A percentile compares a stretch with the other conserved stretches of the same genome.
These are phyloP conservation scores for Batkoa obscura DNA, from an alignment of 371 early-diverging fungal species.

Conservation along the genomic window DNA sequence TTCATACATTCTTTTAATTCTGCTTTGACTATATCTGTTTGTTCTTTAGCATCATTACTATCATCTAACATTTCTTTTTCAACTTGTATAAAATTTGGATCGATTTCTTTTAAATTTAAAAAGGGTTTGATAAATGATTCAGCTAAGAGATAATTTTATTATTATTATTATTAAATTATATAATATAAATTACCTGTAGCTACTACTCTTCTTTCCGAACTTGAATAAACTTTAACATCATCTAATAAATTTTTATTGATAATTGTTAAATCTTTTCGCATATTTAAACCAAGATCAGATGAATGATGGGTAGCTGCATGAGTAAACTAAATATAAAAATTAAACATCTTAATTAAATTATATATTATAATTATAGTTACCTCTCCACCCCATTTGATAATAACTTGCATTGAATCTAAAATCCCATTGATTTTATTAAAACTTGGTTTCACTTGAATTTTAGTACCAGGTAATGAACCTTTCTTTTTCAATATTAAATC, in stretches of 20 bases:
- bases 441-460: slow-evolving; percentile 77
- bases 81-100: slow-evolving; percentile 37
- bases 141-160: slow-evolving; percentile 15
- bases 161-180: background rate
- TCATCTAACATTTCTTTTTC: slow-evolving; percentile 88
- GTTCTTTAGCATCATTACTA: slow-evolving; percentile 83
- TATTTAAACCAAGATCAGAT: slow-evolving; percentile 76
- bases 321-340: slow-evolving; percentile 42
- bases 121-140: slow-evolving; percentile 66
- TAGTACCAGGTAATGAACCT: slow-evolving; percentile 66
- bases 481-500: slow-evolving; percentile 61
- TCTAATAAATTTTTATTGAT: slow-evolving; percentile 68
- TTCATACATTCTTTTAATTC: slow-evolving; percentile 35
- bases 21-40: slow-evolving; percentile 67
- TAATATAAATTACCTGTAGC: slow-evolving; percentile 35
- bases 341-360: too few species aligned
- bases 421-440: slow-evolving; percentile 32
- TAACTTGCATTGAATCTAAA: slow-evolving; percentile 61
- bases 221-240: slow-evolving; percentile 68
- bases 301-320: slow-evolving; percentile 87
- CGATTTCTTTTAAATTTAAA: slow-evolving; percentile 31
- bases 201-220: slow-evolving; percentile 75
- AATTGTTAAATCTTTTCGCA: slow-evolving; percentile 77
- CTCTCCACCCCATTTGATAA: slow-evolving; percentile 96
- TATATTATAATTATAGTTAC: slow-evolving; percentile 11